A percentile compares a stretch with the other conserved stretches of the same genome.
These are phyloP conservation scores for Lactarius vividus DNA, from an alignment of 768 basidiomycete genomes.

Conservation along the genomic window DNA sequence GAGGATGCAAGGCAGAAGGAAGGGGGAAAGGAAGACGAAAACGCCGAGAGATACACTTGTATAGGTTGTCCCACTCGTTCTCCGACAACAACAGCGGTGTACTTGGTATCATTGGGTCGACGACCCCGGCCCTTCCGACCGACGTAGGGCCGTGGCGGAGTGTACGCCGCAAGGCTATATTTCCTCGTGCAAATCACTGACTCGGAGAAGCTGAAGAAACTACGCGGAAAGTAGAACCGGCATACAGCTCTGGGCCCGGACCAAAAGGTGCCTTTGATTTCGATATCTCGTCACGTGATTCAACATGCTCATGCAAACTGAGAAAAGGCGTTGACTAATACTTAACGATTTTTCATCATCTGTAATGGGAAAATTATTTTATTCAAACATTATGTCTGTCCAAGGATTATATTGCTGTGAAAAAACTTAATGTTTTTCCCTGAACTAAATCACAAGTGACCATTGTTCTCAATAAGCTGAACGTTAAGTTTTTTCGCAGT, in stretches of 20 bases:
- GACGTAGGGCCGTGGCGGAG: neutral
- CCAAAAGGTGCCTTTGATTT: too few relatives aligned
- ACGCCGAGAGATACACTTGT: neutral
- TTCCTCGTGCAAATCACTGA: neutral
- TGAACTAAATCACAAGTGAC: too few relatives aligned
- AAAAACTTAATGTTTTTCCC: too few relatives aligned
- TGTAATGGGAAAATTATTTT: too few relatives aligned
- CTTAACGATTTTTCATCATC: too few relatives aligned
- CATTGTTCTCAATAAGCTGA: too few relatives aligned
- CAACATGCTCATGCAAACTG: too few relatives aligned
- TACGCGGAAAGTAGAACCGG: neutral
- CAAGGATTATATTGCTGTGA: too few relatives aligned
- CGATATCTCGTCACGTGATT: neutral
- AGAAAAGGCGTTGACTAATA: too few relatives aligned
- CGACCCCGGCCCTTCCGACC: neutral
- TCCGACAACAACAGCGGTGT: neutral
- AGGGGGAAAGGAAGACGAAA: neutral
- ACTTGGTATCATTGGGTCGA: neutral
- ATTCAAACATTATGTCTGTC: too few relatives aligned
- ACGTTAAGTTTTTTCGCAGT: too few relatives aligned
- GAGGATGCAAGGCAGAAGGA: neutral
- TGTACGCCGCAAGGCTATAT: neutral
- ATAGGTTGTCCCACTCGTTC: neutral
- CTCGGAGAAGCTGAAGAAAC: neutral
- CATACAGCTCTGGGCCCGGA: too few relatives aligned